These are phyloP conservation scores for Monilinia vaccinii-corymbosi DNA, from an alignment of 2,329 filamentous ascomycete genomes.

Conservation along the genomic window DNA sequence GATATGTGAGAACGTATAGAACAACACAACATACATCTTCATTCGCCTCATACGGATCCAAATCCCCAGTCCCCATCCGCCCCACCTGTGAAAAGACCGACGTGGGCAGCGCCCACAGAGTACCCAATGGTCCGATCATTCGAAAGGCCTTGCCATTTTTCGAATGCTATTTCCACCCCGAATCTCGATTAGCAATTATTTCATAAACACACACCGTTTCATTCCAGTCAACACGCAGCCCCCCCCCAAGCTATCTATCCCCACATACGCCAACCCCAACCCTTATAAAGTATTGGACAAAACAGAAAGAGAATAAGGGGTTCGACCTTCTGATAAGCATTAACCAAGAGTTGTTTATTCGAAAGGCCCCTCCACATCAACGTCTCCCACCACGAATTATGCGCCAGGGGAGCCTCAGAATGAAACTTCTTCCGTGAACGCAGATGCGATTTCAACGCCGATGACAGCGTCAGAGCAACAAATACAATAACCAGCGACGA, in stretches of 20 bases:
- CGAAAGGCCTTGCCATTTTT: slow-evolving; percentile 8
- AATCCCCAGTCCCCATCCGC: neutral
- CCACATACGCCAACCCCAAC: too few species aligned
- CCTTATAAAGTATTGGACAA: neutral
- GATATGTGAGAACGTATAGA: neutral
- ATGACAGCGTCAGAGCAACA: neutral
- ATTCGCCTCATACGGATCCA: slow-evolving; percentile 6
- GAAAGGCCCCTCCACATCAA: neutral
- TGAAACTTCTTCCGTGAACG: neutral
- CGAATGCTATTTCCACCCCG: neutral
- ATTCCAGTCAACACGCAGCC: neutral
- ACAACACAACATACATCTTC: slow-evolving; percentile 4
- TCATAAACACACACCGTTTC: too few species aligned
- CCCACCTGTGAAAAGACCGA: slow-evolving; percentile 1
- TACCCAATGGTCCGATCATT: neutral
- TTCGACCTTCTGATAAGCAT: slow-evolving; percentile 5
- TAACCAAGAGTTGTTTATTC: neutral
- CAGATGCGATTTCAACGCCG: neutral
- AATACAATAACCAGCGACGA: neutral
- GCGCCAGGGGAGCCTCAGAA: neutral
- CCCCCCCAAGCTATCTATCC: neutral
- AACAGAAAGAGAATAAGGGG: neutral
- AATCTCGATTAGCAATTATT: neutral
- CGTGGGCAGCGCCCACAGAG: neutral
- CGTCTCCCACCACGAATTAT: neutral